Evolutionary conservation across 345 rosid species (phyloP).

Genomic region (Lepidium didymum): DNA sequence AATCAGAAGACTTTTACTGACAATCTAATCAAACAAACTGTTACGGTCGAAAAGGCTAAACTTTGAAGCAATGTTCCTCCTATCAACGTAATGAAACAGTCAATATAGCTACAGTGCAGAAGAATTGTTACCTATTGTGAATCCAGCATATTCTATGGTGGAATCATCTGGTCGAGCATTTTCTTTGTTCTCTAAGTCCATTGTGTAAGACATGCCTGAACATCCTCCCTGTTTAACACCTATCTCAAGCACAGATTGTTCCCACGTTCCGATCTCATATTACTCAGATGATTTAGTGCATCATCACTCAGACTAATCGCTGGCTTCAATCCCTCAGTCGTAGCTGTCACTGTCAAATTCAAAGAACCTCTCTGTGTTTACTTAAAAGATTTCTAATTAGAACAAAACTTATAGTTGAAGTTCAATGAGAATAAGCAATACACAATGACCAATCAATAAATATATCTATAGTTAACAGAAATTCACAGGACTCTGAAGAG

Average conservation of each 20-base stretch:
- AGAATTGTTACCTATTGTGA: conserved; percentile 55
- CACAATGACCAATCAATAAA: background rate
- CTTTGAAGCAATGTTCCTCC: background rate
- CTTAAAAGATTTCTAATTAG: too few relatives aligned
- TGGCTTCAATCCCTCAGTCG: conserved; percentile 53
- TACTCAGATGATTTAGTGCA: conserved; percentile 76
- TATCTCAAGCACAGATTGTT: conserved; percentile 43
- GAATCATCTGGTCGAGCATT: conserved; percentile 80
- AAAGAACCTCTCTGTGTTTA: background rate
- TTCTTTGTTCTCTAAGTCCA: conserved; percentile 73
- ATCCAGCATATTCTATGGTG: conserved; percentile 60
- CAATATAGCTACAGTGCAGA: background rate
- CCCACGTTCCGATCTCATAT: conserved; percentile 62
- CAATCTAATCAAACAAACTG: background rate
- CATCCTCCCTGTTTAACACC: conserved; percentile 86
- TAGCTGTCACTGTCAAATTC: conserved; percentile 32
- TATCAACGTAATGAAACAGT: background rate
- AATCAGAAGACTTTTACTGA: too few relatives aligned
- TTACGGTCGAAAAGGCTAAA: too few relatives aligned
- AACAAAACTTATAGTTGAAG: background rate
- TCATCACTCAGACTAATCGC: conserved; percentile 66
- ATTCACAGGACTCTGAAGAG: background rate
- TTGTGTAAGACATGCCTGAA: conserved; percentile 93
- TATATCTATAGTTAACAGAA: background rate
- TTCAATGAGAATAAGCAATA: background rate